Conservation (phyloP, 2,329 filamentous ascomycete species). For the Venturia carpophila region DNA sequence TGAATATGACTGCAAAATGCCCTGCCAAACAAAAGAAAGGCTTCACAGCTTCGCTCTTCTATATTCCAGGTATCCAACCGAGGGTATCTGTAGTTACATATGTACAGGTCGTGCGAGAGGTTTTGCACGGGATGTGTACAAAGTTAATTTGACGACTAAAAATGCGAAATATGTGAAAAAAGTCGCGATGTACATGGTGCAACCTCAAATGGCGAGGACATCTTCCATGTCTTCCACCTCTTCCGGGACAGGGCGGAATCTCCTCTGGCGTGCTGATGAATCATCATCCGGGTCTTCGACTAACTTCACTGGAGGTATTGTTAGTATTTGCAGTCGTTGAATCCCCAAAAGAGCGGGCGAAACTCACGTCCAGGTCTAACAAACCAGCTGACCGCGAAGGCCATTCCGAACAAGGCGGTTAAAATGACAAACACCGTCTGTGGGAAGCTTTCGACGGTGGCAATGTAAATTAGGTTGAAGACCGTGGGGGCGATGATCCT, state of each 20-base stretch:
- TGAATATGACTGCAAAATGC: no score
- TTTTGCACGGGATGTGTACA: background rate
- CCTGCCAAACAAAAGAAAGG: no score
- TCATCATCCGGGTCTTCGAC: slow-evolving; percentile 4
- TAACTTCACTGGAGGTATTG: background rate
- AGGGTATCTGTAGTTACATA: background rate
- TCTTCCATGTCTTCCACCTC: slow-evolving; percentile 1
- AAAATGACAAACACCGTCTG: slow-evolving; percentile 79
- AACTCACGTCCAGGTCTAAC: slow-evolving; percentile 66
- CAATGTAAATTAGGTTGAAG: slow-evolving; percentile 80
- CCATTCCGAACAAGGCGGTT: slow-evolving; percentile 55
- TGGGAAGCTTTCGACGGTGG: slow-evolving; percentile 68
- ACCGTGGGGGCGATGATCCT: slow-evolving; percentile 70
- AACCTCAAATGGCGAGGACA: background rate
- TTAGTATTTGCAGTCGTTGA: background rate
- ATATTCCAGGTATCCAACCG: no score
- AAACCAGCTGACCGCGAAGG: slow-evolving; percentile 60
- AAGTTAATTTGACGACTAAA: background rate
- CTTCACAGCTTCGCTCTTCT: no score
- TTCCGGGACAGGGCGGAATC: slow-evolving; percentile 1
- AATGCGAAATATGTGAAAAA: background rate
- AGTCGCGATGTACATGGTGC: background rate
- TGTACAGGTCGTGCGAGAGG: background rate
- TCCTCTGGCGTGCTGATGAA: background rate
- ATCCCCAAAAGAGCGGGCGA: background rate